Evolutionary conservation across 169 alveolate genomes (phyloP).

Genomic region (Plasmodium cynomolgi): DNA sequence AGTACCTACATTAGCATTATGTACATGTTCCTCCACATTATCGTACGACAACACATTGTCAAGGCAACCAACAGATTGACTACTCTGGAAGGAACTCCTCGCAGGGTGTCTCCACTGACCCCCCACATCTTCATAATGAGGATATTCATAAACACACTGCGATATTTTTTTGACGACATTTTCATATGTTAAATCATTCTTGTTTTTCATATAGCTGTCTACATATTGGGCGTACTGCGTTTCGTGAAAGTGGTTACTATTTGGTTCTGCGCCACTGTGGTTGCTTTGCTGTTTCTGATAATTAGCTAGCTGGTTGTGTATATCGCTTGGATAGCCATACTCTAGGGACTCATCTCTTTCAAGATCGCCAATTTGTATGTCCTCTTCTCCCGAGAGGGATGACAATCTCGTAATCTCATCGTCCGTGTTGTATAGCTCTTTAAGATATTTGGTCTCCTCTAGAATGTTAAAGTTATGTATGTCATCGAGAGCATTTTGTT

Average conservation of each 20-base stretch:
- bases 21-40: not conserved
- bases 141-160: conserved; percentile 54
- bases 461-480: conserved; percentile 46
- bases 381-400: conserved; percentile 19
- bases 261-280: not conserved
- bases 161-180: conserved; percentile 69
- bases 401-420: conserved; percentile 13
- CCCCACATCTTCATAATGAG: conserved; percentile 54
- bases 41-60: not conserved
- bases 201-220: conserved; percentile 65
- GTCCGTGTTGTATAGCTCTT: conserved; percentile 19
- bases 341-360: not conserved
- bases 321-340: not conserved
- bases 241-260: conserved; percentile 31
- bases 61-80: not conserved
- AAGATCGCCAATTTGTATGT: not conserved
- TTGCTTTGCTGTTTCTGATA: not conserved
- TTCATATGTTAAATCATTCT: conserved; percentile 58
- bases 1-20: not conserved
- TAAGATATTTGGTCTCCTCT: conserved; percentile 53
- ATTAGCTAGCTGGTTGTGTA: not conserved
- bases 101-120: not conserved
- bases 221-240: conserved; percentile 11
- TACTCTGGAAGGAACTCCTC: not conserved
- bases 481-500: conserved; percentile 50